phyloP scores from a whole-genome alignment of 352 stramenopile species.

The Phytophthora capsici region DNA sequence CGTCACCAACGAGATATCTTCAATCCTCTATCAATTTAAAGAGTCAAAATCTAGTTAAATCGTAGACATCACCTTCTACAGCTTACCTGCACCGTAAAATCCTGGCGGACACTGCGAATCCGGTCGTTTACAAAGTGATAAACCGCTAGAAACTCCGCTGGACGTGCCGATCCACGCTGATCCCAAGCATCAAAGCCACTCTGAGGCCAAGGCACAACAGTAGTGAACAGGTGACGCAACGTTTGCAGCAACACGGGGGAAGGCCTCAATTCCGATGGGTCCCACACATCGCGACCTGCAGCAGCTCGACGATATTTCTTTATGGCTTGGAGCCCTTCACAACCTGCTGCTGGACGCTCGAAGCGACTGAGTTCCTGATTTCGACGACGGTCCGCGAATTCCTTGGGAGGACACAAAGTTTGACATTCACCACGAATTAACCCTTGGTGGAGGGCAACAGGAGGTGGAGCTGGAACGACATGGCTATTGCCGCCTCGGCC shows the following conservation, averaged over 20 bases:
- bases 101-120: constrained; percentile 73
- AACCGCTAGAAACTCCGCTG: constrained; percentile 54
- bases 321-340: constrained; percentile 30
- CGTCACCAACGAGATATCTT: constrained; percentile 35
- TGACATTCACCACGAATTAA: constrained; percentile 40
- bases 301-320: constrained; percentile 68
- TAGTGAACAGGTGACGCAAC: constrained; percentile 51
- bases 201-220: constrained; percentile 40
- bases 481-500: neutral
- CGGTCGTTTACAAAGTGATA: constrained; percentile 81
- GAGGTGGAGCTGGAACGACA: no score
- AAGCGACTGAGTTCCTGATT: constrained; percentile 58
- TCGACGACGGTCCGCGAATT: constrained; percentile 41
- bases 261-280: constrained; percentile 41
- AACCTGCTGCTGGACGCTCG: constrained; percentile 27
- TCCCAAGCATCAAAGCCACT: constrained; percentile 40
- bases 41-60: constrained; percentile 1
- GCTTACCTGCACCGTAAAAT: constrained; percentile 72
- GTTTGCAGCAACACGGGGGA: constrained; percentile 45
- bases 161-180: constrained; percentile 1
- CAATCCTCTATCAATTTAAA: constrained; percentile 39
- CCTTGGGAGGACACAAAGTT: constrained; percentile 39
- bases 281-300: constrained; percentile 41
- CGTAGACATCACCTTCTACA: no score
- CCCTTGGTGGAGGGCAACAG: constrained; percentile 6